These are phyloP conservation scores for Moesziomyces globuligerus DNA, from an alignment of 1,284 basidiomycete species.

Conservation along the genomic window DNA sequence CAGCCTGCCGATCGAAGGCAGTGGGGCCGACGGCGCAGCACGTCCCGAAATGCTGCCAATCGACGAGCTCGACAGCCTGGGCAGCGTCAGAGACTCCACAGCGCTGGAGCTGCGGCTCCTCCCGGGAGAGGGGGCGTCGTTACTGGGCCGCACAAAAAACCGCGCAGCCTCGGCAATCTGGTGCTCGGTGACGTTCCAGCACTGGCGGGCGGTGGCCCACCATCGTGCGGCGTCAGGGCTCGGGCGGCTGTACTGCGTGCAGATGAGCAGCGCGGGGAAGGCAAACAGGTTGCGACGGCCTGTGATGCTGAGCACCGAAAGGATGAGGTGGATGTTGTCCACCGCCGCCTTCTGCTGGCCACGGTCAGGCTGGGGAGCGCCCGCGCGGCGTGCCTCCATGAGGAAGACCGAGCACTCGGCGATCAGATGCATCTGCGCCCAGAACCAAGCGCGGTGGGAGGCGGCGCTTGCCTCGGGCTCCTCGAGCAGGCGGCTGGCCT, in stretches of 20 bases:
- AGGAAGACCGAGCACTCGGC: slow-evolving; percentile 70
- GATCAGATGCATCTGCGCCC: slow-evolving; percentile 69
- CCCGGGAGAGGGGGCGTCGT: slow-evolving; percentile 39
- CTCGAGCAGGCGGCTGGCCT: slow-evolving; percentile 64
- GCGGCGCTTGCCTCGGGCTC: slow-evolving; percentile 50
- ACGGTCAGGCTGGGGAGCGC: slow-evolving; percentile 27
- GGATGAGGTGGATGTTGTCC: slow-evolving; percentile 48
- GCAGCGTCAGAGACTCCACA: slow-evolving; percentile 32
- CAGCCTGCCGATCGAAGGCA: slow-evolving; percentile 34
- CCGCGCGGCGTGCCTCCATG: slow-evolving; percentile 64
- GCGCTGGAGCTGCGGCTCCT: not conserved
- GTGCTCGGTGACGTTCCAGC: slow-evolving; percentile 43
- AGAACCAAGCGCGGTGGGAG: slow-evolving; percentile 68
- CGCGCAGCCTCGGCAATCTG: slow-evolving; percentile 37
- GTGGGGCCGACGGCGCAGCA: slow-evolving; percentile 7
- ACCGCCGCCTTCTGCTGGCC: slow-evolving; percentile 42
- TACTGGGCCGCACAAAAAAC: slow-evolving; percentile 45
- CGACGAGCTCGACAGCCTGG: slow-evolving; percentile 31
- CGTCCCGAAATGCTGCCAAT: slow-evolving; percentile 11
- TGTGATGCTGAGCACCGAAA: slow-evolving; percentile 42
- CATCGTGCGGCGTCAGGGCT: slow-evolving; percentile 38
- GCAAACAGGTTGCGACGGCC: slow-evolving; percentile 48
- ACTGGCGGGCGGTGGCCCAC: slow-evolving; percentile 48
- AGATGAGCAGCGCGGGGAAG: slow-evolving; percentile 44
- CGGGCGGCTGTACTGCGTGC: slow-evolving; percentile 44